These are phyloP conservation scores for Xylaria intraflava DNA, from an alignment of 495 filamentous ascomycete species.

Conservation along the genomic window DNA sequence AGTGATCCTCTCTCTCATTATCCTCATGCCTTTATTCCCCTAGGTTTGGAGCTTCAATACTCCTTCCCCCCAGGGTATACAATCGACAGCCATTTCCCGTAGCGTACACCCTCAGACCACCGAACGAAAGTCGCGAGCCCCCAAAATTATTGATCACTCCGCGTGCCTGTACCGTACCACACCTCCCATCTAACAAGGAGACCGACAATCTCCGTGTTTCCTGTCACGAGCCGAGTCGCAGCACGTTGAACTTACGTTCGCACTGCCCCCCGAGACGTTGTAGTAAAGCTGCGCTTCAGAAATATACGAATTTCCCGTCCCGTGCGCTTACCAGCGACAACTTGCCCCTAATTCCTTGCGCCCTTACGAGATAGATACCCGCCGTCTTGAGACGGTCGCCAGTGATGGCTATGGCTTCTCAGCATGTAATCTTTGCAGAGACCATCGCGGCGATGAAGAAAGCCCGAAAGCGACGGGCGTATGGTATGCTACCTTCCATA, in stretches of 20 bases:
- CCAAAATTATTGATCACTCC: background rate
- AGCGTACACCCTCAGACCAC: background rate
- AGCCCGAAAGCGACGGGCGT: conserved; percentile 55
- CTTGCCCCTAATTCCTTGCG: background rate
- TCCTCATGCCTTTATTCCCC: background rate
- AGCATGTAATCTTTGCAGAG: conserved; percentile 62
- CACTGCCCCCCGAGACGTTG: background rate
- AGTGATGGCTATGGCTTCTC: conserved; percentile 56
- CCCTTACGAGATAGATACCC: background rate
- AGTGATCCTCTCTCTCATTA: conserved; percentile 4
- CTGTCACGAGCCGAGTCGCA: background rate
- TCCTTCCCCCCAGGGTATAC: background rate
- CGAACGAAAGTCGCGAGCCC: too few species aligned
- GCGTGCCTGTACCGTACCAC: background rate
- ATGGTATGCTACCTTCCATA: conserved; percentile 38
- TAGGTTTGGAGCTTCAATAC: background rate
- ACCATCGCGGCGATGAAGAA: conserved; percentile 73
- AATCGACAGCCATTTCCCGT: background rate
- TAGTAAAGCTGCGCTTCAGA: background rate
- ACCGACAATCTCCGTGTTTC: background rate
- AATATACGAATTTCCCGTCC: background rate
- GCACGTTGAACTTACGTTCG: background rate
- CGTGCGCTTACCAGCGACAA: background rate
- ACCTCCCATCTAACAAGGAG: background rate
- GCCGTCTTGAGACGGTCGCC: conserved; percentile 4